Base-by-base conservation (phyloP, 306 rosid genomes). In the Nissolia schottii region DNA sequence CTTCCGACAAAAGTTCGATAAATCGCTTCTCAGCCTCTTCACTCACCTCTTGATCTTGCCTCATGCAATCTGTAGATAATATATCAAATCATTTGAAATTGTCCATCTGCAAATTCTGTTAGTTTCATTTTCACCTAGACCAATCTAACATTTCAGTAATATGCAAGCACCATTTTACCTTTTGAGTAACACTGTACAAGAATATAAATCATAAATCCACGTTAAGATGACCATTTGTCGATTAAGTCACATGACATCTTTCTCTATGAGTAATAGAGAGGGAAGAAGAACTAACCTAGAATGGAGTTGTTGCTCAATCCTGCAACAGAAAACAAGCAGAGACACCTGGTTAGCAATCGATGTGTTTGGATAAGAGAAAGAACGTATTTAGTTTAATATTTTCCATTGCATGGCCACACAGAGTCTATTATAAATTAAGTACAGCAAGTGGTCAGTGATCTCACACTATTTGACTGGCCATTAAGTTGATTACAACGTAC, bases 41-140 rank as follows among this genome's bases (percentile, higher is more conserved):
- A 79, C 74, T 80, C 77, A 77, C 79, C 46, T 61, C 81, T 63
- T 77, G 83, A n/a, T 85, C 85, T 43, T 77, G 85, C 73, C 74
- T 85, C 87, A 82, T 74, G 80, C 89, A 85, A 75, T 79, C 89
- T 85, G 40, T 41, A 58, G 6, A 11, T 15, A 24, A 19, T 37
- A 46, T 14, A 43, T 43, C 35, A 75, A 71, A 72, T 54, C 15
- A 62, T 62, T 64, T 48, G 29, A 45, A 28, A 12, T 24, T 64
- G 8, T 65, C 55, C 65, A 49, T n/a, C n/a, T n/a, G n/a, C n/a
- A n/a, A n/a, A n/a, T n/a, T n/a, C n/a, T n/a, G n/a, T n/a, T n/a
- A n/a, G n/a, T n/a, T n/a, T n/a, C n/a, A n/a, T n/a, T n/a, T n/a
- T n/a, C n/a, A n/a, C n/a, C n/a, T n/a, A n/a, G n/a, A n/a, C n/a